Base-by-base conservation (phyloP, 1,284 basidiomycete genomes). In the Coniophora puteana region DNA sequence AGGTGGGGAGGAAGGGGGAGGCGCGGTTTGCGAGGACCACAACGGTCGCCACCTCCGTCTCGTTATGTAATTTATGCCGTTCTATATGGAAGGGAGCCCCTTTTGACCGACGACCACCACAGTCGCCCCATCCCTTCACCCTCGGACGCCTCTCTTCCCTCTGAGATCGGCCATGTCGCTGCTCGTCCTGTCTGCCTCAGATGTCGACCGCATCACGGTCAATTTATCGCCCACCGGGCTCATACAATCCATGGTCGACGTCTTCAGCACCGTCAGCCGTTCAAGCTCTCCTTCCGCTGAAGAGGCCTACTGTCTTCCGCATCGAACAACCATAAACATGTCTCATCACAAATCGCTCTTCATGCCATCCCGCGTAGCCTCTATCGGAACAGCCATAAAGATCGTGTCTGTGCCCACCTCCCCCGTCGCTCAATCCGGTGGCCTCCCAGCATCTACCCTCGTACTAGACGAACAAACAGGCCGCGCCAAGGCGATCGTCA, bases 371-470 rank as follows among this genome's bases (percentile, higher is more conserved):
- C 71, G 78, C 12, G 61, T 83, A 10, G 59, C 65, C 8, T 47
- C 52, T 1, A 45, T 65, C 13, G 69, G 68, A 6, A 80, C 80
- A 2, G 68, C 82, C 2, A 68, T 86, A 47, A 92, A 93, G 61
- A 73, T 87, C 23, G 88, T 89, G 3, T 80, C 78, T 8, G 71
- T 89, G 1, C 87, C 89, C 0, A 66, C 59, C 1, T 37, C 40
- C 0, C 44, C 61, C 3, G 65, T 54, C 2, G 68, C 70, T 22
- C 55, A 47, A 2, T 63, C 67, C 4, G n/a, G n/a, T n/a, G 89
- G 90, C 0, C 56, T 93, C 6, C 87, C 89, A 2, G 89, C 72
- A 0, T 82, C 81, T 2, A 93, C 87, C 0, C 58, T 92, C 20
- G 72, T 93, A 2, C 55, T 94, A 22, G 81, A 93, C 52, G 83